Base-by-base conservation (phyloP, 352 stramenopile species). In the Aphanomyces cochlioides region DNA sequence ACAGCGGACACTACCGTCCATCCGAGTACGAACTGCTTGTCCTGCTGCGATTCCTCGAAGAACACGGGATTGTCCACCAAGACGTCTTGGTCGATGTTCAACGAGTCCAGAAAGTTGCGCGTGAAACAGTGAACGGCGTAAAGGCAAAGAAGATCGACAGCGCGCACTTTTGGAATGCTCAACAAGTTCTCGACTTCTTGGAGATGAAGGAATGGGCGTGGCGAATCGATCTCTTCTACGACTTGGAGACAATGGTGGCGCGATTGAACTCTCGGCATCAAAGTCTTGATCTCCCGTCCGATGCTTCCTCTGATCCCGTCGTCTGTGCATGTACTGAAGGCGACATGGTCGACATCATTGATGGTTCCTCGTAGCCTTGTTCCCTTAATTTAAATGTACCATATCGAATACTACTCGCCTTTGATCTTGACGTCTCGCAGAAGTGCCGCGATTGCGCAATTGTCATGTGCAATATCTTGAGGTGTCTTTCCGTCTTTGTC, bases 1-100 rank as follows among this genome's bases (percentile, higher is more conserved):
- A 98, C 81, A 98, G 92, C n/a, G 96, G 96, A 69, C 96, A 99
- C 76, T 99, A 99, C 74, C 87, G 96, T 45, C 96, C 96, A 47
- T 94, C 90, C 28, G 96, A 99, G 77, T 89, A 96, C 66, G 92
- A 99, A 75, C 82, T 98, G 69, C 85, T 98, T 48, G 88, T 97
- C 72, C 83, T 98, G 73, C 82, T 98, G 10, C 92, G 91, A 61
- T 98, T 98, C 64, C 80, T 98, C 41, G 81, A 98, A 59, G 79
- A 86, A n/a, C 88, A 90, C 41, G 90, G 93, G 21, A 85, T 98
- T 36, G 90, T 98, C 67, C 73, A 98, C 47, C 81, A 75, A 39
- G 84, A 89, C 36, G 88, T 99, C 58, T 75, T 95, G n/a, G 92
- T 99, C 17, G 96, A 98, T 61, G 96, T 97, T 19, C 96, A 99